Evolutionary conservation across 306 rosid genomes (phyloP), one percentile per base, ranked within the genome.

Genomic region (Begonia loranthoides): DNA sequence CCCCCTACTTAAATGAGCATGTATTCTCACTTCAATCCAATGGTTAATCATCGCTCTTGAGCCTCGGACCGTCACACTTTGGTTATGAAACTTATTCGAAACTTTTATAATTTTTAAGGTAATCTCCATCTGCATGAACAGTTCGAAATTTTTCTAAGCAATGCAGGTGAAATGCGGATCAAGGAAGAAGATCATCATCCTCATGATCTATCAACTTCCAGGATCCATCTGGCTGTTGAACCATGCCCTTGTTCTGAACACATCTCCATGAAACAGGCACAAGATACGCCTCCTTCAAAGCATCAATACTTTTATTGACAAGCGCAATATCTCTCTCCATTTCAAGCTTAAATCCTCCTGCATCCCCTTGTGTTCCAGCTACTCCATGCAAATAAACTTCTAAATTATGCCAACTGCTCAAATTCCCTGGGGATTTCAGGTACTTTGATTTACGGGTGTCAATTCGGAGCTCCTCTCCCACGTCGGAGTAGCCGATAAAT

Each of bases 321-420:
- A 87, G 71, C 9, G 77, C 76, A 53, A 82, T 61, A 41, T 77
- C 87, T 17, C 89, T 82, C 21, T 59, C 45, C 9, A 82, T 77
- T 38, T 64, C 80, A 66, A 82, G 44, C 34, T 69, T 51, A 50
- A 87, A 87, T 9, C 69, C 86, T 21, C 78, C 75, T 21, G 24
- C 15, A 1, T 16, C 39, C 55, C 86, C 94, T 12, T 75, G 84
- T 2, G 79, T 72, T 39, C 96, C 94, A 2, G 94, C 96, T 17
- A 83, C 59, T 13, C 90, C 94, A 60, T 87, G 94, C 72, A 87
- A 49, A 39, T 83, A 68, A 39, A 43, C 82, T 61, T 82, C 87
- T 80, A 87, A 21, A 56, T 78, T 76, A 71, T 87, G 96, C 66
- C 75, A 78, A 13, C 48, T 76, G 2, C 13, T 10, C 1, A 54